Conservation (phyloP, 345 rosid species). For the Clausena lansium region DNA sequence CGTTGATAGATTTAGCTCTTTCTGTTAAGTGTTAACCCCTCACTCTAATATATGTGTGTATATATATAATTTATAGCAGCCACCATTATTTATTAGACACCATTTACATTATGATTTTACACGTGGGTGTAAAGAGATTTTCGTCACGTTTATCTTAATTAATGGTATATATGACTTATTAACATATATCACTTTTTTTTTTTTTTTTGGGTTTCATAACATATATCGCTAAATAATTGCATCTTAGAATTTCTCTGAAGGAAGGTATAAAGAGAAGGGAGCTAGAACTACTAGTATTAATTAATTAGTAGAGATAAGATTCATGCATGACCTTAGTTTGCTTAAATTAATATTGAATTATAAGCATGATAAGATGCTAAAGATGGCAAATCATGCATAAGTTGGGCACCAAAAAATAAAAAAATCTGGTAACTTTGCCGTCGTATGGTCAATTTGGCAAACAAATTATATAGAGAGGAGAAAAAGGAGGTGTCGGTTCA, state of each 20-base stretch:
- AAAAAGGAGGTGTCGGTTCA: constrained; percentile 7
- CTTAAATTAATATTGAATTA: no score
- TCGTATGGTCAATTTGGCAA: neutral
- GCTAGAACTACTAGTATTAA: no score
- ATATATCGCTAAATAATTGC: no score
- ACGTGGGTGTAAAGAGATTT: neutral
- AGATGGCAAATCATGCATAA: neutral
- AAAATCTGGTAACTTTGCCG: constrained; percentile 12
- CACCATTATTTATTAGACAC: neutral
- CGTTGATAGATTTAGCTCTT: neutral
- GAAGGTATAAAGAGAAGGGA: neutral
- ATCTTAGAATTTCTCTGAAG: no score
- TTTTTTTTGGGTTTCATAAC: no score
- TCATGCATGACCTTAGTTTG: no score
- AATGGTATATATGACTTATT: no score
- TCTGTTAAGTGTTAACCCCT: no score
- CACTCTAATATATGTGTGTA: no score
- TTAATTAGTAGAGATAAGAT: no score
- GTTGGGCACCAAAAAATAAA: neutral
- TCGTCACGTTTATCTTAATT: neutral
- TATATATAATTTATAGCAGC: neutral
- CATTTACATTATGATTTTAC: neutral
- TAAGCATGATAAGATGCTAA: neutral
- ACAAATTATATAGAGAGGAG: neutral
- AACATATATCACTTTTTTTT: no score